Percentiles rank a stretch among this genome's conserved stretches.
Conservation (phyloP, 345 rosid genomes). For the Laguncularia racemosa region DNA sequence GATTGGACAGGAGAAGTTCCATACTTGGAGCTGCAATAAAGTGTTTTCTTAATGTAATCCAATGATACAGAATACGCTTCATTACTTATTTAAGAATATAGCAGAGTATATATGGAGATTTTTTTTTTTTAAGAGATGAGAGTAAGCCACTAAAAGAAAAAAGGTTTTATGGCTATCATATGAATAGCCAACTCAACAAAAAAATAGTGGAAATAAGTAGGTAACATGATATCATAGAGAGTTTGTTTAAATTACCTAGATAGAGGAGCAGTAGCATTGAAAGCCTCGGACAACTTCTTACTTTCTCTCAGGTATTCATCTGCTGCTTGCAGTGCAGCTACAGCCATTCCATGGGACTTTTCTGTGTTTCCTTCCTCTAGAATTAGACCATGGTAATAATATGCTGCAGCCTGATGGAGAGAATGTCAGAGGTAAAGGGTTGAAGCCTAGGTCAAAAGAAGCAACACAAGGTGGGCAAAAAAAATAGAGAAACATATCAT, state of each 20-base stretch:
- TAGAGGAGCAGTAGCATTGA: constrained; percentile 60
- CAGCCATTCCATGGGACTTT: constrained; percentile 94
- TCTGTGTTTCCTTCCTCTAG: constrained; percentile 98
- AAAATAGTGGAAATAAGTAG: background rate
- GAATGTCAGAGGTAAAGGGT: background rate
- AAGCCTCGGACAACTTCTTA: constrained; percentile 69
- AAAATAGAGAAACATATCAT: too few species aligned
- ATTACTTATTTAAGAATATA: too few species aligned
- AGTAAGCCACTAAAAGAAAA: too few species aligned
- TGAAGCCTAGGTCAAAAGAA: background rate
- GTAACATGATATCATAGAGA: background rate
- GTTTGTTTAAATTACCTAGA: constrained; percentile 49
- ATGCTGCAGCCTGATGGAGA: constrained; percentile 82
- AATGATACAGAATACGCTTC: too few species aligned
- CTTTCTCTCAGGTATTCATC: constrained; percentile 88
- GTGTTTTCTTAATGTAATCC: too few species aligned
- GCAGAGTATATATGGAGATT: too few species aligned
- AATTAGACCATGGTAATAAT: constrained; percentile 95
- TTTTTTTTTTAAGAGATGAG: too few species aligned
- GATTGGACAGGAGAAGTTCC: too few species aligned
- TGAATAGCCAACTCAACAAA: too few species aligned
- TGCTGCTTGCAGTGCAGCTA: constrained; percentile 93
- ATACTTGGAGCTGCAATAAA: too few species aligned
- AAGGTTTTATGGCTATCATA: too few species aligned
- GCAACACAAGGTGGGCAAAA: background rate